Evolutionary conservation across 495 filamentous ascomycete species (phyloP).

Genomic region (Choiromyces venosus): DNA sequence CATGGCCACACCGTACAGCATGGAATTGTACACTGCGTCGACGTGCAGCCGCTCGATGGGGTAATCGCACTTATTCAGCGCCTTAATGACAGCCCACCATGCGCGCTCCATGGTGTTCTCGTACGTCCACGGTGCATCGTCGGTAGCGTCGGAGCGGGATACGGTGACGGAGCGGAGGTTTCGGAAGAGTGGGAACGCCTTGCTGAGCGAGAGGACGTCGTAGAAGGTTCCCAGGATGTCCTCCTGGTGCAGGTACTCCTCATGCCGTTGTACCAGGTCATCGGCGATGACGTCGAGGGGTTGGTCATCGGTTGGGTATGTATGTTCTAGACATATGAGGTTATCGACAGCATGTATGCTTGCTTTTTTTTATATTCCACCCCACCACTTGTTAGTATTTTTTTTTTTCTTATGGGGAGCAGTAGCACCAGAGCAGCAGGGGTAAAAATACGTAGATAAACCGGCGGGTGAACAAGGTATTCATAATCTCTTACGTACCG

Average conservation of each 20-base stretch:
- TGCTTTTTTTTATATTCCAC: neutral
- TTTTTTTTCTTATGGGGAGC: neutral
- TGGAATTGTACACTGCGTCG: constrained; percentile 24
- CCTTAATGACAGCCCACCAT: constrained; percentile 37
- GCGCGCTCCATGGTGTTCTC: constrained; percentile 26
- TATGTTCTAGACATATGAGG: neutral
- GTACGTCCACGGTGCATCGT: neutral
- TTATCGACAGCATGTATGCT: neutral
- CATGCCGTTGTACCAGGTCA: constrained; percentile 20
- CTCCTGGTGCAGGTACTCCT: constrained; percentile 25
- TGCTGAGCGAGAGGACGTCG: constrained; percentile 35
- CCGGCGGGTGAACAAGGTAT: constrained; percentile 9
- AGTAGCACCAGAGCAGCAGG: neutral
- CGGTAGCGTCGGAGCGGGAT: constrained; percentile 16
- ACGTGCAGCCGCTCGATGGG: constrained; percentile 25
- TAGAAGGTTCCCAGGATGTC: constrained; percentile 38
- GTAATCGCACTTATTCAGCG: constrained; percentile 27
- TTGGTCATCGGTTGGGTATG: neutral
- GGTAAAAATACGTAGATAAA: neutral
- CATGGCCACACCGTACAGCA: constrained; percentile 6
- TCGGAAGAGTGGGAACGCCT: constrained; percentile 25
- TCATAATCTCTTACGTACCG: constrained; percentile 26
- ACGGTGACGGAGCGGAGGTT: constrained; percentile 29
- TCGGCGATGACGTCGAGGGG: constrained; percentile 22
- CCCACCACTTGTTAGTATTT: neutral